phyloP scores from a whole-genome alignment of 169 alveolate species.

The Cryptosporidium meleagridis region DNA sequence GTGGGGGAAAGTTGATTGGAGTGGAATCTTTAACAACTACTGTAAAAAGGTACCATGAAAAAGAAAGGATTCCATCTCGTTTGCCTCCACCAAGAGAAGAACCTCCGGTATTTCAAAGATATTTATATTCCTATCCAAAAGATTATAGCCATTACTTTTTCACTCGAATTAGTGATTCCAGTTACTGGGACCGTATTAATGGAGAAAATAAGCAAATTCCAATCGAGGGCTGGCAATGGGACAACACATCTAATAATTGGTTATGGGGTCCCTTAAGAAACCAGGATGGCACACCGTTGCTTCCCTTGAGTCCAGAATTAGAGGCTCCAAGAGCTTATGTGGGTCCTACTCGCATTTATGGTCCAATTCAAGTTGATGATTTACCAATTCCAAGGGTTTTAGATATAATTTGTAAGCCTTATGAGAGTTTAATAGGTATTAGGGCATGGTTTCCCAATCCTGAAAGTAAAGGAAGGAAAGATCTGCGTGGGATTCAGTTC shows the following conservation, averaged over 20 bases:
- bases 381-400: conserved; percentile 64
- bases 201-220: neutral
- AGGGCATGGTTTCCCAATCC: conserved; percentile 75
- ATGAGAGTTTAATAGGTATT: conserved; percentile 69
- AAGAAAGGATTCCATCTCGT: conserved; percentile 30
- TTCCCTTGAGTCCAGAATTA: conserved; percentile 40
- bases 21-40: neutral
- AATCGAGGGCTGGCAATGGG: conserved; percentile 60
- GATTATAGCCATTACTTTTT: conserved; percentile 15
- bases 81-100: conserved; percentile 53
- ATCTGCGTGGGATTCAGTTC: conserved; percentile 70
- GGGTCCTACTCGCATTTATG: conserved; percentile 63
- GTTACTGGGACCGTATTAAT: conserved; percentile 9
- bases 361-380: conserved; percentile 69
- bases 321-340: conserved; percentile 75
- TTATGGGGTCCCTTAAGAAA: conserved; percentile 61
- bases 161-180: neutral
- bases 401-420: conserved; percentile 63
- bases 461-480: conserved; percentile 68
- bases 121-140: conserved; percentile 46
- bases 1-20: neutral
- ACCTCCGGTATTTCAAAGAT: conserved; percentile 7
- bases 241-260: conserved; percentile 20
- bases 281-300: conserved; percentile 46
- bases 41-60: conserved; percentile 12